These are phyloP conservation scores for Kwoniella heveanensis DNA, from an alignment of 768 basidiomycete species.

Conservation along the genomic window DNA sequence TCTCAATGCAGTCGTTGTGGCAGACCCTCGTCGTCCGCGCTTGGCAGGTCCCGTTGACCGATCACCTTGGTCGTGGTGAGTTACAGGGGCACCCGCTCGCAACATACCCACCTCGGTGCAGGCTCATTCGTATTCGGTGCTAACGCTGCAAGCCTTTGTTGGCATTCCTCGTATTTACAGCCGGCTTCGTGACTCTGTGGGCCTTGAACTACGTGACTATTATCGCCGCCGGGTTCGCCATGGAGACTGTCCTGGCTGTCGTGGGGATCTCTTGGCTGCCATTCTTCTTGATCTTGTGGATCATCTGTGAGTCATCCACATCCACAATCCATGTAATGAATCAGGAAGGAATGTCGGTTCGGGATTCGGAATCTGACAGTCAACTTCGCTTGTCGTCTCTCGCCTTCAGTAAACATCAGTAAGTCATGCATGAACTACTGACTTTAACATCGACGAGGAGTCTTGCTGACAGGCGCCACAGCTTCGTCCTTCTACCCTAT, in stretches of 20 bases:
- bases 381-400: not conserved
- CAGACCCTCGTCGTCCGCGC: slow-evolving; percentile 49
- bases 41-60: slow-evolving; percentile 47
- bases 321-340: too few relatives aligned
- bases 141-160: too few relatives aligned
- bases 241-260: slow-evolving; percentile 49
- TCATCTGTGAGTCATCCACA: slow-evolving; percentile 41
- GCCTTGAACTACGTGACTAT: slow-evolving; percentile 52
- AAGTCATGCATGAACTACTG: not conserved
- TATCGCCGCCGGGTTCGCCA: slow-evolving; percentile 45
- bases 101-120: too few relatives aligned
- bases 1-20: slow-evolving; percentile 41
- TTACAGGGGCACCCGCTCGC: too few relatives aligned
- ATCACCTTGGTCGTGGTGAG: slow-evolving; percentile 43
- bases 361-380: too few relatives aligned
- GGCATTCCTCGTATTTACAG: slow-evolving; percentile 20
- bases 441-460: not conserved
- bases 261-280: slow-evolving; percentile 39
- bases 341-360: too few relatives aligned
- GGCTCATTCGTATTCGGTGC: too few relatives aligned
- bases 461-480: slow-evolving; percentile 1
- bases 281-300: slow-evolving; percentile 54
- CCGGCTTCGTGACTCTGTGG: slow-evolving; percentile 53
- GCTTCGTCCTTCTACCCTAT: slow-evolving; percentile 55
- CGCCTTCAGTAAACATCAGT: slow-evolving; percentile 50